Evolutionary conservation across 345 rosid species (phyloP), one percentile per base, ranked within the genome.

Genomic region (Cardamine resedifolia): DNA sequence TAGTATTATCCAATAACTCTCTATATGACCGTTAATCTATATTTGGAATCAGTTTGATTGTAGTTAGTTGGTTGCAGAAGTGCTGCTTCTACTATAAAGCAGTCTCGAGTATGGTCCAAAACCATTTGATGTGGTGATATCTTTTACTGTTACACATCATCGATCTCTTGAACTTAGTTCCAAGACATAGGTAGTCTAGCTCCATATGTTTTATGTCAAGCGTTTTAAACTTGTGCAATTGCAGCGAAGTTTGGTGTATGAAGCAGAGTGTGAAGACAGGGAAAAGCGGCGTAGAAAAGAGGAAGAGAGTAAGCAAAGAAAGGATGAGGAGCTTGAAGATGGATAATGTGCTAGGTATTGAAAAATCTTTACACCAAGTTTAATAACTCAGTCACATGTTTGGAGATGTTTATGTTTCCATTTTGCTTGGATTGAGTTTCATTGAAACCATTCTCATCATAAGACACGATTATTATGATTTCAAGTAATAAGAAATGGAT

Each of bases 301-400:
- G 19, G 83, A 83, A 38, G 83, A 75, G 15, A 83, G 83, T 57
- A 84, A 81, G 64, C 84, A 82, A 62, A 85, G 79, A 55, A 90
- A 79, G 79, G 83, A 73, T 3, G 88, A 83, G 66, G 95, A 93
- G 66, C 94, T 88, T 58, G 96, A 90, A 86, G 98, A 93, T 74
- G 97, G 97, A 52, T 96, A 93, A 74, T 85, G 84, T 66, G 87
- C 84, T 9, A 81, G 81, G 78, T 88, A 87, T 38, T 79, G 71
- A 75, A 63, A n/a, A 59, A 77, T 76, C 65, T 66, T 55, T 57
- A n/a, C n/a, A n/a, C n/a, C n/a, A n/a, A n/a, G n/a, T 4, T 14
- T 39, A n/a, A n/a, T n/a, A n/a, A n/a, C n/a, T n/a, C n/a, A n/a
- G n/a, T n/a, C n/a, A n/a, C n/a, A n/a, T n/a, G n/a, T n/a, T n/a